Conservation (phyloP, 169 alveolate genomes). For the Besnoitia besnoiti region DNA sequence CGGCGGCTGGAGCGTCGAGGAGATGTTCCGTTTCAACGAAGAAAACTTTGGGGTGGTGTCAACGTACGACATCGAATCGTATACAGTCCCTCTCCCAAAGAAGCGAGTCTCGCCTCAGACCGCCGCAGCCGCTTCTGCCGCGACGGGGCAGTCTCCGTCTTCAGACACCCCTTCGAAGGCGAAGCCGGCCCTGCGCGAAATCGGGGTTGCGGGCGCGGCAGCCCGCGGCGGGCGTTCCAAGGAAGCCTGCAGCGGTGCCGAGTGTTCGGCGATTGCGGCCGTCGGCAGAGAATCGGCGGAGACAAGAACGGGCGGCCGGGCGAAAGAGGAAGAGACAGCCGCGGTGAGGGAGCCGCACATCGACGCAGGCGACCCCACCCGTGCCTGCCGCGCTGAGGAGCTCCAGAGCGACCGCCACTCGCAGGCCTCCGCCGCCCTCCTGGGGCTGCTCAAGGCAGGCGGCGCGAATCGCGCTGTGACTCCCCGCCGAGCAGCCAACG, state of each 20-base stretch:
- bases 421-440: background rate
- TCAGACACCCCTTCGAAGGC: background rate
- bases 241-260: background rate
- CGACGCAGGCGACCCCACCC: background rate
- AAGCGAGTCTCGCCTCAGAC: background rate
- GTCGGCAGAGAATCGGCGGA: background rate
- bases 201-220: background rate
- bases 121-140: background rate
- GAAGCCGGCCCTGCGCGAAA: background rate
- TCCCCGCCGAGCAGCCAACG: background rate
- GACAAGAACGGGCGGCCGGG: background rate
- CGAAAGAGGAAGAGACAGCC: background rate
- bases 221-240: background rate
- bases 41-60: conserved; percentile 88
- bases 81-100: conserved; percentile 75
- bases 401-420: background rate
- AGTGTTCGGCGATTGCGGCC: background rate
- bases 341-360: background rate
- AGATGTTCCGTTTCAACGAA: conserved; percentile 86
- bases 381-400: background rate
- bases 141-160: background rate
- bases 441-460: background rate
- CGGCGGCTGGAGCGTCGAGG: conserved; percentile 87
- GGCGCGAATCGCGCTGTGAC: background rate
- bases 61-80: conserved; percentile 79